Base-by-base conservation (phyloP, 768 basidiomycete genomes). In the Lactarius hatsudake region DNA sequence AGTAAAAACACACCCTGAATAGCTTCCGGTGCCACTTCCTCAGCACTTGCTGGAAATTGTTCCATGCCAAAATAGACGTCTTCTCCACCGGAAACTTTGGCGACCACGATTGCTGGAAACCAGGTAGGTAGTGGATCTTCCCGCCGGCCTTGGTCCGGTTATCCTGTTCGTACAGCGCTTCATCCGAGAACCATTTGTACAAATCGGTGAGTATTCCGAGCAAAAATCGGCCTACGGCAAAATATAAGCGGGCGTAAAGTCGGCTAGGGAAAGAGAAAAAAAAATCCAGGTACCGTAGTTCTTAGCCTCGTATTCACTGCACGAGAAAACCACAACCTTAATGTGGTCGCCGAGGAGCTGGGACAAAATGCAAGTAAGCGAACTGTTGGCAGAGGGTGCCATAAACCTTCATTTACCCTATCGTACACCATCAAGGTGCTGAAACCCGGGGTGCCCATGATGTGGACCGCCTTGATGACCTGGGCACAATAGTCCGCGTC, bases 401-500 rank as follows among this genome's bases (percentile, higher is more conserved):
- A 51, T 64, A 91, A 94, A 79, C 86, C 12, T 28, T 6, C 1
- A 59, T 51, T 42, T 43, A 63, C 66, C 62, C 13, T 89, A 76
- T 96, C 89, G 73, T 95, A 97, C 67, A 90, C 87, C 74, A 86
- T 84, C 13, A 97, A 76, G 0, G 94, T 94, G 43, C 90, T 88
- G 76, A 98, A 99, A 2, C 90, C 89, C 10, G 87, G 86, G 0
- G 96, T 96, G n/a, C 93, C 95, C 74, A 89, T 86, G 17, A 85
- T 83, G 71, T 99, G 97, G 67, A 98, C 81, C 17, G 89, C 82
- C 74, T 90, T 90, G 75, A 98, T 90, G 73, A 98, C 89, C 71
- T 93, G 91, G 2, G 93, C 90, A 64, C 94, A 94, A 71, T 88
- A 99, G 64, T 96, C 90, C 30, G 97, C 96, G 76, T 99, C 97